Evolutionary conservation across 805 yeast species (phyloP), one percentile per base, ranked within the genome.

Genomic region (Lipomyces anomalus): DNA sequence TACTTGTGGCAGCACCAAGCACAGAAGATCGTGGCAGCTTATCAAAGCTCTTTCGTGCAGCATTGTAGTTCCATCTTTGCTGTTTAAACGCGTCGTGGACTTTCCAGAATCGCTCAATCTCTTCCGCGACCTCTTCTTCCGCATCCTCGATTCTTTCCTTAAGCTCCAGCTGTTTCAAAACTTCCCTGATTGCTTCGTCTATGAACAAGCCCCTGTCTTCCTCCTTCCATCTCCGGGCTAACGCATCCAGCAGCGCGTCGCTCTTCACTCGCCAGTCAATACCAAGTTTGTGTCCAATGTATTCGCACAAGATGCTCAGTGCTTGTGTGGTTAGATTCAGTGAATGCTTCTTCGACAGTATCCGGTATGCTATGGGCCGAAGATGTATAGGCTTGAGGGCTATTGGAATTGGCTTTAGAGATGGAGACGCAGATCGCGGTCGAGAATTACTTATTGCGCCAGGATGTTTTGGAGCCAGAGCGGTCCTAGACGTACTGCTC

Each of bases 281-380:
- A 7, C 97, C 97, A 64, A 80, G 89, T 36, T 74, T 73, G 35
- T 70, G 71, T 2, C 97, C 92, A 22, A 92, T 71, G 43, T 78
- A 74, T n/a, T 78, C 79, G 1, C 96, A 84, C 26, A 92, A 67
- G 1, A 75, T 74, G 36, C 72, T 75, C 13, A 92, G 68, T 0
- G 96, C 97, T 52, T 84, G 81, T 0, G 96, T 80, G 58, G 90
- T 87, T 52, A 92, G 76, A 62, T 88, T 88, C 23, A 92, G 73
- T 0, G 97, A 96, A 61, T 87, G 90, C 61, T 90, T 92, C 65
- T 88, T 90, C 3, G 97, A 85, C 6, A 92, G 65, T 1, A 90
- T 76, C 34, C 98, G 71, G 63, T 89, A 92, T 0, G 97, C 97
- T 40, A 90, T 67, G 1, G 98, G 98, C 37, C 98, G 75, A 36